Percentiles rank a stretch among this genome's conserved stretches.
phyloP scores from a whole-genome alignment of 768 basidiomycete species.

The Suillus bovinus region DNA sequence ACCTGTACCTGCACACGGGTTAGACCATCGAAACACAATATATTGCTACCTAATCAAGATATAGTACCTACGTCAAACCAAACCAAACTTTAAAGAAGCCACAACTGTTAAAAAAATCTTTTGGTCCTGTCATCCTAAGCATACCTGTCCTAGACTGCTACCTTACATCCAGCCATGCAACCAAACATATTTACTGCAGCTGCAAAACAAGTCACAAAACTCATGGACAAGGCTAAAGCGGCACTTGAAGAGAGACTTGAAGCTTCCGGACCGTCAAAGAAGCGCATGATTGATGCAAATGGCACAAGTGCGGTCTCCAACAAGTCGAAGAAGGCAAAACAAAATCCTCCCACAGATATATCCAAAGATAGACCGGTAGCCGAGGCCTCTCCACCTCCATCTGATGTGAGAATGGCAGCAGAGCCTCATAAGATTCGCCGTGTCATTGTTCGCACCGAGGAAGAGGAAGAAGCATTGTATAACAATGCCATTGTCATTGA shows the following conservation, averaged over 20 bases:
- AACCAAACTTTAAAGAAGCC: background rate
- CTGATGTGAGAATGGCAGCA: background rate
- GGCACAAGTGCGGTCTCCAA: background rate
- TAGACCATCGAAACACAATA: no score
- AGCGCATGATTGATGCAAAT: background rate
- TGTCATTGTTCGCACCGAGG: background rate
- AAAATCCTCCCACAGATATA: background rate
- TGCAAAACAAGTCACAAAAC: background rate
- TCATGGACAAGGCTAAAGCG: background rate
- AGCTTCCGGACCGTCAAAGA: background rate
- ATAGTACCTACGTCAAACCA: background rate
- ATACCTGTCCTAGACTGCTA: background rate
- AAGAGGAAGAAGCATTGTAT: slow-evolving; percentile 10
- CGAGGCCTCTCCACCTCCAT: background rate
- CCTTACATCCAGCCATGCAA: background rate
- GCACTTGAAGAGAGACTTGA: background rate
- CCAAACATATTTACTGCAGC: background rate
- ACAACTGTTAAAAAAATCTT: background rate
- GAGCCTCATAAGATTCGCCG: background rate
- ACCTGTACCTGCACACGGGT: no score
- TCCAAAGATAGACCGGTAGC: background rate
- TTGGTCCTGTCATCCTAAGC: background rate
- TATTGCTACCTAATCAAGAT: no score
- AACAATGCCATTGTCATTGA: slow-evolving; percentile 3
- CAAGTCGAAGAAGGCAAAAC: background rate